phyloP scores from a whole-genome alignment of 2,329 filamentous ascomycete genomes.

The Zarea fungicola region DNA sequence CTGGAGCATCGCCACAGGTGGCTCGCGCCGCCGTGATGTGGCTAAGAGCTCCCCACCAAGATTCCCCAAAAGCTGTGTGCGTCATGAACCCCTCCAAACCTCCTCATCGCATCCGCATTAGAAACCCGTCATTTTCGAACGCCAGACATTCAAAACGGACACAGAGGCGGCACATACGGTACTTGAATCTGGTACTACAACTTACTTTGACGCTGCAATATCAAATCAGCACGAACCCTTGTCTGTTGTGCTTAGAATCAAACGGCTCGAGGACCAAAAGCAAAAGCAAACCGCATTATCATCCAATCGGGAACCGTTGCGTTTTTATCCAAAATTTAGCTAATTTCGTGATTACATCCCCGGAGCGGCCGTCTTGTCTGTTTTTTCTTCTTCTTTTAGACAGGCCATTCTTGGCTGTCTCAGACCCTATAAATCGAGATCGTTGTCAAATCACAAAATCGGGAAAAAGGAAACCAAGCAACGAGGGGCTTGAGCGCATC shows the following conservation, averaged over 20 bases:
- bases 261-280: too few species aligned
- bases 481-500: slow-evolving; percentile 6
- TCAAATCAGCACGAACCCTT: background rate
- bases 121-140: background rate
- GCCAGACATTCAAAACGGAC: background rate
- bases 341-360: background rate
- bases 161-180: too few species aligned
- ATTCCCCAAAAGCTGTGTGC: background rate
- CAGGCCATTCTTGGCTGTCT: slow-evolving; percentile 1
- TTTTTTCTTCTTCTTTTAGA: background rate
- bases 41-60: slow-evolving; percentile 7
- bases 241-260: too few species aligned
- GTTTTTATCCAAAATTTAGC: background rate
- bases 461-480: background rate
- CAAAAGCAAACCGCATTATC: background rate
- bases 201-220: background rate
- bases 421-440: background rate
- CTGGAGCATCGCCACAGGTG: slow-evolving; percentile 8
- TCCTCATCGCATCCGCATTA: background rate
- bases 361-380: background rate
- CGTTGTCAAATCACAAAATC: background rate
- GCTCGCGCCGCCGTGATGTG: background rate
- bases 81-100: slow-evolving; percentile 1
- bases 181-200: too few species aligned
- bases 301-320: slow-evolving; percentile 5